phyloP scores from a whole-genome alignment of 345 rosid species.

The Physaria fendleri region DNA sequence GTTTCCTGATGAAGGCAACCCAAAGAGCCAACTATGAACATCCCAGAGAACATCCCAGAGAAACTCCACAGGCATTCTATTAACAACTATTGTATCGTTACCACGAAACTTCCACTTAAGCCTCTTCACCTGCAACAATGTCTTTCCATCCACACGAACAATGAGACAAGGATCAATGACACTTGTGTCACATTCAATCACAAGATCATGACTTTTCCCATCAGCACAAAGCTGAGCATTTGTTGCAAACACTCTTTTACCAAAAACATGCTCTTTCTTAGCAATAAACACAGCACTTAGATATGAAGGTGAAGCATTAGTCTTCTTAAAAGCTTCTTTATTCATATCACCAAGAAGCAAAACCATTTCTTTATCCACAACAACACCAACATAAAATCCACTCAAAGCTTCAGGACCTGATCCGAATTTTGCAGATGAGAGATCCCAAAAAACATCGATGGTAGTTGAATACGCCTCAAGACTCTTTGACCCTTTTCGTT shows the following conservation, averaged over 20 bases:
- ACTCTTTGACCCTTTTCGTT: constrained; percentile 66
- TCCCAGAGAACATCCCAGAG: constrained; percentile 98
- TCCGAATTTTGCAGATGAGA: constrained; percentile 70
- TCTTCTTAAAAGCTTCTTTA: constrained; percentile 71
- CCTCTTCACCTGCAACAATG: constrained; percentile 69
- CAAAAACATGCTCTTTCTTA: constrained; percentile 75
- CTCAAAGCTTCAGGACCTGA: constrained; percentile 74
- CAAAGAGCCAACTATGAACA: constrained; percentile 92
- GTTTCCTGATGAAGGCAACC: constrained; percentile 53
- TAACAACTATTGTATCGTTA: constrained; percentile 71
- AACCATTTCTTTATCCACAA: constrained; percentile 52
- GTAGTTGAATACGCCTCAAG: constrained; percentile 47
- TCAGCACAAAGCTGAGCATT: constrained; percentile 62
- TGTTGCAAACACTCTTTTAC: constrained; percentile 66
- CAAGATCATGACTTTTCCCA: constrained; percentile 63
- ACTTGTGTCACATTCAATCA: constrained; percentile 75
- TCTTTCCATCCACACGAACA: constrained; percentile 71
- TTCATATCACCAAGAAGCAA: constrained; percentile 79
- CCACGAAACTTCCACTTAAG: constrained; percentile 96
- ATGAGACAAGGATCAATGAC: constrained; percentile 63
- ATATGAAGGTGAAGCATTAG: constrained; percentile 33
- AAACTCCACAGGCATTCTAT: constrained; percentile 78
- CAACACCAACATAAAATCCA: constrained; percentile 63
- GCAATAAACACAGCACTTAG: constrained; percentile 48
- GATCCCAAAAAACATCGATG: constrained; percentile 65